Conservation (phyloP, 805 yeast genomes). For the Sugiyamaella lignohabitans region DNA sequence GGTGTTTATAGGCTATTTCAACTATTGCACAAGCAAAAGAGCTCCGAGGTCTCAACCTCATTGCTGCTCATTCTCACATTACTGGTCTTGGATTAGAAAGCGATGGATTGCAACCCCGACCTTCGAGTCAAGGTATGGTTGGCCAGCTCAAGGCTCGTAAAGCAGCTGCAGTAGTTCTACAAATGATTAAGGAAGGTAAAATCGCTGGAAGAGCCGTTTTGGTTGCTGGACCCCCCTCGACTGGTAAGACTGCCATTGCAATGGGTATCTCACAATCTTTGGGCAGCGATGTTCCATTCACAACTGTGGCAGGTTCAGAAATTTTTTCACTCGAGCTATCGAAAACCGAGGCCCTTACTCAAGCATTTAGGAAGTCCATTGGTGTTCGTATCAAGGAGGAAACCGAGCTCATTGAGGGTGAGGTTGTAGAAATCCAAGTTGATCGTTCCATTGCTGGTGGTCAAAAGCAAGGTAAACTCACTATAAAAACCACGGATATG, state of each 20-base stretch:
- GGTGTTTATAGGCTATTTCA: slow-evolving; percentile 32
- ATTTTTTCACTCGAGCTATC: slow-evolving; percentile 85
- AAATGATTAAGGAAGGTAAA: slow-evolving; percentile 87
- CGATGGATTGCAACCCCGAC: slow-evolving; percentile 77
- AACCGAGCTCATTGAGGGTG: slow-evolving; percentile 97
- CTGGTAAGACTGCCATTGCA: slow-evolving; percentile 98
- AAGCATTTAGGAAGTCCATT: slow-evolving; percentile 91
- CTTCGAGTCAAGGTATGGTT: slow-evolving; percentile 88
- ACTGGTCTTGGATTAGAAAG: slow-evolving; percentile 89
- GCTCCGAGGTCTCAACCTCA: slow-evolving; percentile 60
- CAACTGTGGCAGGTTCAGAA: slow-evolving; percentile 92
- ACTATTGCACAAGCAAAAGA: slow-evolving; percentile 42
- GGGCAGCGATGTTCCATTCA: slow-evolving; percentile 82
- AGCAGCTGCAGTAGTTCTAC: slow-evolving; percentile 91
- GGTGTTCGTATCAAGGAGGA: slow-evolving; percentile 95
- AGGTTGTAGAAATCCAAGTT: slow-evolving; percentile 93
- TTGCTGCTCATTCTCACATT: slow-evolving; percentile 98
- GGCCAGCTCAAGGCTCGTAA: slow-evolving; percentile 93
- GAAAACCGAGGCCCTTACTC: slow-evolving; percentile 94
- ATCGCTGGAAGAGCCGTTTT: slow-evolving; percentile 96
- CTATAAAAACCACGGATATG: slow-evolving; percentile 97
- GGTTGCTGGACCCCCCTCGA: slow-evolving; percentile 97
- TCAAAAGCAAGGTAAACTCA: slow-evolving; percentile 94
- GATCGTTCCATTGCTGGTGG: slow-evolving; percentile 95
- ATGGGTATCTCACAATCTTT: slow-evolving; percentile 58